These are phyloP conservation scores for Hordeum vulgare DNA, from an alignment of 176 grass and related monocot genomes.

Conservation along the genomic window DNA sequence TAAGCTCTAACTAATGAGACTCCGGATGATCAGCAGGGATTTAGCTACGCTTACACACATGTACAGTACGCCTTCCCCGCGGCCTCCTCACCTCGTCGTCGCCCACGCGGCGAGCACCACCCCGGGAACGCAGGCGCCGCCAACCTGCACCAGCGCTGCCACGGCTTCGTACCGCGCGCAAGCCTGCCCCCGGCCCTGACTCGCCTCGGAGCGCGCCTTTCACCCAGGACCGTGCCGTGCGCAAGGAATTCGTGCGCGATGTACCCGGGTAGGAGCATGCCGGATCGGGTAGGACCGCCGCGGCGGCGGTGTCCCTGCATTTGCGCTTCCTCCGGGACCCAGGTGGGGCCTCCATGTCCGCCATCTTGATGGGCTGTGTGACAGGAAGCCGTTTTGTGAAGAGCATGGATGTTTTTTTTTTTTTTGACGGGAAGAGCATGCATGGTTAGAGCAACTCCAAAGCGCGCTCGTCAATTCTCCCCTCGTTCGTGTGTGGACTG, in stretches of 20 bases:
- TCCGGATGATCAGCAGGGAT: not conserved
- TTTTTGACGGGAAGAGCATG: too few relatives aligned
- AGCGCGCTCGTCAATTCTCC: too few relatives aligned
- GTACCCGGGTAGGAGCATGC: slow-evolving; percentile 38
- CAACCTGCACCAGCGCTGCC: slow-evolving; percentile 24
- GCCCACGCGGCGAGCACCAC: slow-evolving; percentile 41
- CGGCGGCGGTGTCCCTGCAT: not conserved
- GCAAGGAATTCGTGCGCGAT: slow-evolving; percentile 58
- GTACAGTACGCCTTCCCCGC: not conserved
- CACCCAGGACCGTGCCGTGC: slow-evolving; percentile 27
- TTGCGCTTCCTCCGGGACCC: slow-evolving; percentile 15
- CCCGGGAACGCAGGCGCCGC: slow-evolving; percentile 25
- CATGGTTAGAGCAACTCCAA: too few relatives aligned
- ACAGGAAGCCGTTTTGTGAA: not conserved
- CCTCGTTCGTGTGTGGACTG: too few relatives aligned
- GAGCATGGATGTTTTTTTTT: too few relatives aligned
- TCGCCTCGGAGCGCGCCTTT: not conserved
- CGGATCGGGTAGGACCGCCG: not conserved
- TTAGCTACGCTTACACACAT: not conserved
- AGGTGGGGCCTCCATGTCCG: not conserved
- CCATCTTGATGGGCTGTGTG: not conserved
- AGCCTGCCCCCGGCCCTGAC: not conserved
- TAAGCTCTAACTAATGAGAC: not conserved
- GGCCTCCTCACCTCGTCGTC: slow-evolving; percentile 7
- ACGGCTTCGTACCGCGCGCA: slow-evolving; percentile 32